These are phyloP conservation scores for Botrytis elliptica DNA, from an alignment of 2,329 filamentous ascomycete species.

Conservation along the genomic window DNA sequence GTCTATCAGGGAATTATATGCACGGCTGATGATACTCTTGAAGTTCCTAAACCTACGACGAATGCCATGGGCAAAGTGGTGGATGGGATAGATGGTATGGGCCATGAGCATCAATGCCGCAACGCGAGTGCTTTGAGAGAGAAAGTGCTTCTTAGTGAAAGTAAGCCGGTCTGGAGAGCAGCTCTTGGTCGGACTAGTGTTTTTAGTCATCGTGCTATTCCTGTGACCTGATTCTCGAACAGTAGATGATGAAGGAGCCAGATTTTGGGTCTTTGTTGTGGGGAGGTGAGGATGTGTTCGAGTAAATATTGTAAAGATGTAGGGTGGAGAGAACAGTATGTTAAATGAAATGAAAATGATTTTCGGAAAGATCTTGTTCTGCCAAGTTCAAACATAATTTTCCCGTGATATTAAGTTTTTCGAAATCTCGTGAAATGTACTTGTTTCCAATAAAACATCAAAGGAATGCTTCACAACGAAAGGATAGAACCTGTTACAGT, in stretches of 20 bases:
- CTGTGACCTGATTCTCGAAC: neutral
- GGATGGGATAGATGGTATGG: constrained; percentile 1
- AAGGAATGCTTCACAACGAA: neutral
- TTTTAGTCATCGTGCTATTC: constrained; percentile 1
- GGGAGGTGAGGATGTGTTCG: neutral
- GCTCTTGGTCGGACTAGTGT: constrained; percentile 3
- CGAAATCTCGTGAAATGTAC: neutral
- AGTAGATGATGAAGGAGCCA: neutral
- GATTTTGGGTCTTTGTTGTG: neutral
- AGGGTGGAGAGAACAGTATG: neutral
- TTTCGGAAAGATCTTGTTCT: neutral
- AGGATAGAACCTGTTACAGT: neutral
- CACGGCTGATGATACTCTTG: neutral
- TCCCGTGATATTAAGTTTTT: neutral
- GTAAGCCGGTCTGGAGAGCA: neutral
- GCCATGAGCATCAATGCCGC: neutral
- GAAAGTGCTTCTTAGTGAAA: constrained; percentile 3
- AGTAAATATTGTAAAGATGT: neutral
- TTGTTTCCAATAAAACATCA: neutral
- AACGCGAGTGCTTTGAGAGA: neutral
- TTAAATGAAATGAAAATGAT: neutral
- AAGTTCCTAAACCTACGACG: neutral
- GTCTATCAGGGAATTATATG: neutral
- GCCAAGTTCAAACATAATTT: neutral
- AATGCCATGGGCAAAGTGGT: constrained; percentile 3